Percentiles rank a stretch among this genome's conserved stretches.
Conservation (phyloP, 768 basidiomycete species). For the Pleurotus pulmonarius region DNA sequence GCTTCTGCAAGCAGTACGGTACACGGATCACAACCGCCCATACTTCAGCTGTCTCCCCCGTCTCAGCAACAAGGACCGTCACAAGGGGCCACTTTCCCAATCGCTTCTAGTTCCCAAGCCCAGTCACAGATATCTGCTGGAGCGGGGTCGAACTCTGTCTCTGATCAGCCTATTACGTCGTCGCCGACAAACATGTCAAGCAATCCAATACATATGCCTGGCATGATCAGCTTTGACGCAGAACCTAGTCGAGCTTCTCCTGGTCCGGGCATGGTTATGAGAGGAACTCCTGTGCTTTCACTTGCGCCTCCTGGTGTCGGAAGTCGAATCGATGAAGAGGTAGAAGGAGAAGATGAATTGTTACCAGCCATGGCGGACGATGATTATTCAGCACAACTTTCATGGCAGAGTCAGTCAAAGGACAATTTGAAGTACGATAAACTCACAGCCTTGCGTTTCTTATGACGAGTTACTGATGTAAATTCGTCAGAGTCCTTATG, state of each 20-base stretch:
- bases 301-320: slow-evolving; percentile 12
- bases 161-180: neutral
- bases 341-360: slow-evolving; percentile 73
- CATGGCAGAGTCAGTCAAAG: slow-evolving; percentile 85
- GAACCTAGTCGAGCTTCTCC: slow-evolving; percentile 14
- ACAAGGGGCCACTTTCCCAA: neutral
- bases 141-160: neutral
- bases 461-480: neutral
- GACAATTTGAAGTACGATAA: slow-evolving; percentile 71
- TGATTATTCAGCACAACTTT: slow-evolving; percentile 79
- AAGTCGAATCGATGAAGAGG: slow-evolving; percentile 43
- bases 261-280: slow-evolving; percentile 2
- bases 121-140: slow-evolving; percentile 6
- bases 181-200: neutral
- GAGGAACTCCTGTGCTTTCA: slow-evolving; percentile 1
- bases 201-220: neutral
- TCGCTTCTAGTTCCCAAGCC: neutral
- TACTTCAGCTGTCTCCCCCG: slow-evolving; percentile 7
- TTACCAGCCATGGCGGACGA: slow-evolving; percentile 86
- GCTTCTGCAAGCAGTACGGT: slow-evolving; percentile 12
- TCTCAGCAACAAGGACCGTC: neutral
- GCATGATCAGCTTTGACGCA: slow-evolving; percentile 8
- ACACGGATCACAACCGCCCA: slow-evolving; percentile 5
- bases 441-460: too few relatives aligned
- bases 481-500: slow-evolving; percentile 69